phyloP scores from a whole-genome alignment of 345 rosid species.

The Pelargonium nanum region DNA sequence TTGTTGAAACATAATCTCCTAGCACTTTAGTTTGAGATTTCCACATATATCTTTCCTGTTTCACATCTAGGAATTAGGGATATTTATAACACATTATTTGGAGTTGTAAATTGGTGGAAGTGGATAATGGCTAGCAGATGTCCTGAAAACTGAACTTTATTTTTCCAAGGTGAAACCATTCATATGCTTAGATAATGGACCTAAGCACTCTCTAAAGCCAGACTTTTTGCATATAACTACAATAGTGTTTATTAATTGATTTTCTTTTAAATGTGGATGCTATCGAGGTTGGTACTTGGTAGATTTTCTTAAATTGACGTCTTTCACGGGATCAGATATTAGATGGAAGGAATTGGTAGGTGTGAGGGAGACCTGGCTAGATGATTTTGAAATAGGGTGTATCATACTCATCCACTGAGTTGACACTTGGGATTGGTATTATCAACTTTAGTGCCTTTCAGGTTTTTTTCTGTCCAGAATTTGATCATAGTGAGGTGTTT shows the following conservation, averaged over 20 bases:
- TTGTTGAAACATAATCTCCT: too few relatives aligned
- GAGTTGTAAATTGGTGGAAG: not conserved
- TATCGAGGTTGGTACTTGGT: not conserved
- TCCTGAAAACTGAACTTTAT: not conserved
- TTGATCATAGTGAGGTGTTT: not conserved
- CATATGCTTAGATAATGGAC: not conserved
- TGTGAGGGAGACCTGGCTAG: not conserved
- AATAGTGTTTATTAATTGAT: not conserved
- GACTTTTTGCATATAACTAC: not conserved
- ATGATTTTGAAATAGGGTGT: not conserved
- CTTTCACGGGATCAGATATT: not conserved
- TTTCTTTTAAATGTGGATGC: not conserved
- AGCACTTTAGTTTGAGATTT: not conserved
- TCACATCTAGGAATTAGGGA: not conserved
- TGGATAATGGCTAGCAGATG: not conserved
- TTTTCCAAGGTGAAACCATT: not conserved
- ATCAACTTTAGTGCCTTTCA: not conserved
- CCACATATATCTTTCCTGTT: not conserved
- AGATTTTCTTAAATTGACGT: not conserved
- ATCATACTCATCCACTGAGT: not conserved
- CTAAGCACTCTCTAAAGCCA: not conserved
- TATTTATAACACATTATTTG: not conserved
- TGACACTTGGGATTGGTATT: not conserved
- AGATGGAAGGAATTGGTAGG: not conserved
- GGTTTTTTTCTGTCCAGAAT: not conserved